Conservation (phyloP, 495 filamentous ascomycete genomes). For the Penicillium paxilli region DNA sequence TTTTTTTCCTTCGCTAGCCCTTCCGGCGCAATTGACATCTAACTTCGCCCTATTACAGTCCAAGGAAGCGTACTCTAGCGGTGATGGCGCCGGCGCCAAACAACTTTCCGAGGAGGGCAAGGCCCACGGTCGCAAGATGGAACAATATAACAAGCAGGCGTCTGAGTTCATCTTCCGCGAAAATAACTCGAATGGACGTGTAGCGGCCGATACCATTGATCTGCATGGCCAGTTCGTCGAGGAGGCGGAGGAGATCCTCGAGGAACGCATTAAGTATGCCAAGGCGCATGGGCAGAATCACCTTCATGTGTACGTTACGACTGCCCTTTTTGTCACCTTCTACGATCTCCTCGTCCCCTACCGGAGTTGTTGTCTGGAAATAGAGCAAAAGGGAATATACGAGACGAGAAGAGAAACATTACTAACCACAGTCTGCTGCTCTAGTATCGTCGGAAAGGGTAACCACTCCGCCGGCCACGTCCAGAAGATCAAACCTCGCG, state of each 20-base stretch:
- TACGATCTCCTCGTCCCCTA: no score
- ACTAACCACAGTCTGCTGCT: background rate
- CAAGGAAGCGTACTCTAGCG: slow-evolving; percentile 74
- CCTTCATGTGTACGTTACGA: slow-evolving; percentile 63
- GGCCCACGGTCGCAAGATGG: slow-evolving; percentile 72
- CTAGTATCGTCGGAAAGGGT: slow-evolving; percentile 87
- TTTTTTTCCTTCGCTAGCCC: no score
- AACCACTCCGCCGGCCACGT: slow-evolving; percentile 79
- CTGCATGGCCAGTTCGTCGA: slow-evolving; percentile 91
- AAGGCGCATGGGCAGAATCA: slow-evolving; percentile 69
- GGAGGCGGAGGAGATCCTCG: slow-evolving; percentile 88
- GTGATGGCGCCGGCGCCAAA: slow-evolving; percentile 79
- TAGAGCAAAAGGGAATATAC: no score
- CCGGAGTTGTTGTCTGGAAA: no score
- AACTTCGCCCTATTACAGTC: slow-evolving; percentile 43
- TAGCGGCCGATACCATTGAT: slow-evolving; percentile 82
- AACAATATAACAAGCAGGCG: slow-evolving; percentile 82
- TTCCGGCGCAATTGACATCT: background rate
- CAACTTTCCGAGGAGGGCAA: slow-evolving; percentile 82
- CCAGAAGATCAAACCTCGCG: slow-evolving; percentile 88
- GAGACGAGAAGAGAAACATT: background rate
- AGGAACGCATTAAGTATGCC: slow-evolving; percentile 76
- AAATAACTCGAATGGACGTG: slow-evolving; percentile 75
- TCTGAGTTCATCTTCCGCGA: slow-evolving; percentile 92
- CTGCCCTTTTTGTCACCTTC: no score